phyloP scores from a whole-genome alignment of 192 early-diverging fungal species.

The Entomortierella parvispora region DNA sequence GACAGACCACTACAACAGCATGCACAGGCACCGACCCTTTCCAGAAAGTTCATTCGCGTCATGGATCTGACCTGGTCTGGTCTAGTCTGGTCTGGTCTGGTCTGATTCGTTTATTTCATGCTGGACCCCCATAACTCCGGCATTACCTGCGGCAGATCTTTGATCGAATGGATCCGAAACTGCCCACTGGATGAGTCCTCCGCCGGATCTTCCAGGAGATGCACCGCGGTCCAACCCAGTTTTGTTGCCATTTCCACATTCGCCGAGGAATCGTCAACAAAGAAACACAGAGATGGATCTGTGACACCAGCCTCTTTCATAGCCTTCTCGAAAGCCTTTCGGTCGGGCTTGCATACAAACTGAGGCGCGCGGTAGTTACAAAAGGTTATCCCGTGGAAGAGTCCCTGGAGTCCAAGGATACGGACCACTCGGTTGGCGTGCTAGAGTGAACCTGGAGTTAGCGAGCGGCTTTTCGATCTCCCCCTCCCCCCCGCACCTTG shows the following conservation, averaged over 20 bases:
- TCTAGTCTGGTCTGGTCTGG: no score
- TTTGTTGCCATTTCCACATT: constrained; percentile 71
- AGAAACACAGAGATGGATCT: constrained; percentile 24
- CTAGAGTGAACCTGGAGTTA: neutral
- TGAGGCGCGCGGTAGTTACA: constrained; percentile 27
- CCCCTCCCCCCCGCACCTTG: neutral
- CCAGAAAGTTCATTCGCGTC: no score
- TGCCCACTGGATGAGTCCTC: constrained; percentile 40
- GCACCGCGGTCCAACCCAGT: constrained; percentile 60
- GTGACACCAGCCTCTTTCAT: constrained; percentile 44
- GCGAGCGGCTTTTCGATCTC: neutral
- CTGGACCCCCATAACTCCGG: constrained; percentile 64
- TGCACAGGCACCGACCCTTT: no score
- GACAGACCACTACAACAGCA: no score
- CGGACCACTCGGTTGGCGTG: constrained; percentile 23
- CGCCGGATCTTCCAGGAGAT: constrained; percentile 37
- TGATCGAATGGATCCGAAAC: constrained; percentile 62
- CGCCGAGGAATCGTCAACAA: constrained; percentile 54
- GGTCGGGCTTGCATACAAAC: constrained; percentile 40
- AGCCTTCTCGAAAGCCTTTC: constrained; percentile 30
- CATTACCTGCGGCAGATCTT: constrained; percentile 67
- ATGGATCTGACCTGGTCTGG: no score
- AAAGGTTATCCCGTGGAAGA: constrained; percentile 77
- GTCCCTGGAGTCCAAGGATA: constrained; percentile 66
- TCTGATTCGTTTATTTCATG: neutral